Conservation (phyloP, 176 grass and related monocot species). For the Oryza nivara region DNA sequence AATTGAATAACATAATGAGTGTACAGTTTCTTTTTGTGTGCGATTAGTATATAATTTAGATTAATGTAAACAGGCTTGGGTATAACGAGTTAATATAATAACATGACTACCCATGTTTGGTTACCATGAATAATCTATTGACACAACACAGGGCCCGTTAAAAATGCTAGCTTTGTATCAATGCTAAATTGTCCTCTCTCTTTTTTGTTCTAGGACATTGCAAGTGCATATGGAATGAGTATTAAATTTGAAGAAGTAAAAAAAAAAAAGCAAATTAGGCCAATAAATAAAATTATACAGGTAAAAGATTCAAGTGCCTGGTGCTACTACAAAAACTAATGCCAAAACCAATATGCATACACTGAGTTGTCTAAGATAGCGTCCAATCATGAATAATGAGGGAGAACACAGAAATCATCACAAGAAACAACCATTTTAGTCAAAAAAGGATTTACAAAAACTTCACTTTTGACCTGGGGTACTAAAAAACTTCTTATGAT, state of each 20-base stretch:
- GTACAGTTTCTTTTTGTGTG: no score
- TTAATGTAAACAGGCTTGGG: not conserved
- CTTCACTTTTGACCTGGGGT: not conserved
- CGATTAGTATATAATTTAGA: not conserved
- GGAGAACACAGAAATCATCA: not conserved
- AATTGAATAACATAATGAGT: not conserved
- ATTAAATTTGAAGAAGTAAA: conserved; percentile 8
- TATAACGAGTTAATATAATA: not conserved
- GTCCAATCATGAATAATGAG: not conserved
- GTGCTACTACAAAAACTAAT: not conserved
- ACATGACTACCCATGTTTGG: not conserved
- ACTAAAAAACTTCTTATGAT: not conserved
- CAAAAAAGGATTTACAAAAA: not conserved
- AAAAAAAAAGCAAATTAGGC: not conserved
- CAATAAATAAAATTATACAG: not conserved
- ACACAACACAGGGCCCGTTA: not conserved
- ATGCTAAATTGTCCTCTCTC: no score
- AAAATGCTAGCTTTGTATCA: not conserved
- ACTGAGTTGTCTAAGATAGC: conserved; percentile 24
- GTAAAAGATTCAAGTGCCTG: not conserved
- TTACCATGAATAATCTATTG: not conserved
- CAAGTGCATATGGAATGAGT: conserved; percentile 5
- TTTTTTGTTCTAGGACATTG: not conserved
- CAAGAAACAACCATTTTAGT: not conserved
- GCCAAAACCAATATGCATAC: not conserved